Evolutionary conservation across 176 grass and related monocot species (phyloP).

Genomic region (Oryza punctata): DNA sequence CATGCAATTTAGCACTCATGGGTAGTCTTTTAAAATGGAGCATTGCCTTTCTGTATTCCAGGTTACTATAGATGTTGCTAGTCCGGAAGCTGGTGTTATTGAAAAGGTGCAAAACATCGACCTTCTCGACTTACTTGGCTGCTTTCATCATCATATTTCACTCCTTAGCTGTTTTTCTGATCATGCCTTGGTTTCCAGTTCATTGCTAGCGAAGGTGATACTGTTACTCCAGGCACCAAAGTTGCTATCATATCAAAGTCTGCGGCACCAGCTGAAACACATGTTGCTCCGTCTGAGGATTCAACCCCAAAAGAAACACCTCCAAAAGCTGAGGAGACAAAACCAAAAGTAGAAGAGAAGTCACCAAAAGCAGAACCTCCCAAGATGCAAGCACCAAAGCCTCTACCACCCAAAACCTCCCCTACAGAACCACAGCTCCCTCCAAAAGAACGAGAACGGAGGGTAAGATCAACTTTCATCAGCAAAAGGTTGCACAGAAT

Average conservation of each 20-base stretch:
- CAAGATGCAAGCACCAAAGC: constrained; percentile 52
- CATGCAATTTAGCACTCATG: background rate
- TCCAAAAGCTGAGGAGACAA: constrained; percentile 41
- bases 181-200: constrained; percentile 48
- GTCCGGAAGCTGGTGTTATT: constrained; percentile 86
- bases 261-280: constrained; percentile 70
- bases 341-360: constrained; percentile 57
- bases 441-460: constrained; percentile 90
- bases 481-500: background rate
- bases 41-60: constrained; percentile 34
- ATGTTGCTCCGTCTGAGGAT: constrained; percentile 94
- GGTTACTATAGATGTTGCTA: constrained; percentile 95
- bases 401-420: constrained; percentile 51
- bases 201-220: constrained; percentile 88
- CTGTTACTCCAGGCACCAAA: constrained; percentile 92
- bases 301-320: constrained; percentile 62
- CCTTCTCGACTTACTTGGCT: constrained; percentile 33
- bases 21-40: background rate
- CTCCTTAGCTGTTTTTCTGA: constrained; percentile 20
- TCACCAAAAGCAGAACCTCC: constrained; percentile 51
- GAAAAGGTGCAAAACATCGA: constrained; percentile 60
- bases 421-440: constrained; percentile 94
- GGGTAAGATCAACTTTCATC: constrained; percentile 51
- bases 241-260: constrained; percentile 96
- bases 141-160: background rate